These are phyloP conservation scores for Elsinoe ampelina DNA, from an alignment of 2,329 filamentous ascomycete genomes.

Conservation along the genomic window DNA sequence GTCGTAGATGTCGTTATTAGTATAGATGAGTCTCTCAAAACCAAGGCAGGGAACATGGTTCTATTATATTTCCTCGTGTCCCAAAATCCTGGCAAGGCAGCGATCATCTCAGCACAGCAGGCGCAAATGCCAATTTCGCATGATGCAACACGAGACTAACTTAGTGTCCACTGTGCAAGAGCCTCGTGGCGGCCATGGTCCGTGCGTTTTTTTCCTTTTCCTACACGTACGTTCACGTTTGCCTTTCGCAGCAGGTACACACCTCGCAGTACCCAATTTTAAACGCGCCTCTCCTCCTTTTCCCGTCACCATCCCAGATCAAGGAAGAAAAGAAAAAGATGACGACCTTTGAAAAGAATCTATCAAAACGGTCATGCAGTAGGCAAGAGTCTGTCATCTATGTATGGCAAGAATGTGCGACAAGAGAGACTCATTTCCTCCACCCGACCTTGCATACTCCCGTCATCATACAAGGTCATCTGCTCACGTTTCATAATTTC, in stretches of 20 bases:
- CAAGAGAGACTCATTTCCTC: not conserved
- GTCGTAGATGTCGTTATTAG: slow-evolving; percentile 2
- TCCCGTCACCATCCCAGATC: not conserved
- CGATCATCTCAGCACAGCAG: not conserved
- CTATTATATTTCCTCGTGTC: slow-evolving; percentile 10
- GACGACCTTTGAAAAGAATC: not conserved
- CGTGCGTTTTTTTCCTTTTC: not conserved
- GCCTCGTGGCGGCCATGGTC: slow-evolving; percentile 6
- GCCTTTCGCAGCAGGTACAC: no score
- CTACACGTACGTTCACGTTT: no score
- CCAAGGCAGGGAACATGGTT: slow-evolving; percentile 12
- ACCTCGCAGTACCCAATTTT: not conserved
- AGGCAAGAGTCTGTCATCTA: not conserved
- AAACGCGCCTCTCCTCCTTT: slow-evolving; percentile 1
- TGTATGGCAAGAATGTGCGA: not conserved
- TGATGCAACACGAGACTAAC: slow-evolving; percentile 16
- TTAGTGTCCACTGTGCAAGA: no score
- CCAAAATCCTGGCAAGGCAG: slow-evolving; percentile 7
- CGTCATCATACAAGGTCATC: not conserved
- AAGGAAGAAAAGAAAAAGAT: not conserved
- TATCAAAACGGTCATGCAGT: slow-evolving; percentile 7
- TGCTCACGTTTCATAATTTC: slow-evolving; percentile 7
- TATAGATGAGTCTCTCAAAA: not conserved
- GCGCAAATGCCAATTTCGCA: slow-evolving; percentile 13
- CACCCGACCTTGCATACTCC: not conserved